Conservation (phyloP, 805 yeast species). For the Kuraishia floccosa region DNA sequence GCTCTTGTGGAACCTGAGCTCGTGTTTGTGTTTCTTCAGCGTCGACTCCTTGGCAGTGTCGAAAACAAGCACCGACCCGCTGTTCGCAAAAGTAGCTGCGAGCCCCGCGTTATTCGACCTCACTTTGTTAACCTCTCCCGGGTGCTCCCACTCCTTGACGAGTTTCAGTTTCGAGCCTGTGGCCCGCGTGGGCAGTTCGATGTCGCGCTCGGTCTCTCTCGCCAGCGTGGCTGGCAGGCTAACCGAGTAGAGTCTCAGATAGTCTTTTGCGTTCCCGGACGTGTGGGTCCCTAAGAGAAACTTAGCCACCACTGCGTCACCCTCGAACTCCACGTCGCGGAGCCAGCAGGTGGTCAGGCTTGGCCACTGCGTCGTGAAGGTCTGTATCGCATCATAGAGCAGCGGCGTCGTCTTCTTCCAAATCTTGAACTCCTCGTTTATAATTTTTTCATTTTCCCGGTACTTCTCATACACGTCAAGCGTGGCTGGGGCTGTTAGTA, state of each 20-base stretch:
- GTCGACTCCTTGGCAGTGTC: slow-evolving; percentile 13
- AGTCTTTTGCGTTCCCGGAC: slow-evolving; percentile 26
- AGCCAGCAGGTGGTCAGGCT: slow-evolving; percentile 62
- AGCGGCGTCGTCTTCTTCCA: slow-evolving; percentile 84
- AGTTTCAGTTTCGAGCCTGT: slow-evolving; percentile 28
- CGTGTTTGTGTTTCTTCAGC: slow-evolving; percentile 8
- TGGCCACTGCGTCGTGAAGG: slow-evolving; percentile 61
- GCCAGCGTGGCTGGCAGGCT: slow-evolving; percentile 36
- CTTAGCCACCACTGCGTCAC: slow-evolving; percentile 16
- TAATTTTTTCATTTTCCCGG: slow-evolving; percentile 45
- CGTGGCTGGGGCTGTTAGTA: no score
- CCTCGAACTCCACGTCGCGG: slow-evolving; percentile 23
- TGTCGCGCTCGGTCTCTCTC: neutral
- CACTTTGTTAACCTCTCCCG: slow-evolving; percentile 56
- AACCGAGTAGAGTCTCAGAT: slow-evolving; percentile 31
- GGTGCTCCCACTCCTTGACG: slow-evolving; percentile 43
- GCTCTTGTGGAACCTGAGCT: slow-evolving; percentile 41
- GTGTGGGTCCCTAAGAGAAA: slow-evolving; percentile 38
- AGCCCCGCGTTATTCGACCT: slow-evolving; percentile 37
- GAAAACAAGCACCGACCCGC: slow-evolving; percentile 37
- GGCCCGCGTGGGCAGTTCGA: slow-evolving; percentile 18
- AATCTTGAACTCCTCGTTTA: slow-evolving; percentile 66
- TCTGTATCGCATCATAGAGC: slow-evolving; percentile 62
- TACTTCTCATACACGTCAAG: slow-evolving; percentile 1
- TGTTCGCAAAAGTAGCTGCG: slow-evolving; percentile 43